Conservation (phyloP, 179 eudicot genomes). For the Silene coronaria region DNA sequence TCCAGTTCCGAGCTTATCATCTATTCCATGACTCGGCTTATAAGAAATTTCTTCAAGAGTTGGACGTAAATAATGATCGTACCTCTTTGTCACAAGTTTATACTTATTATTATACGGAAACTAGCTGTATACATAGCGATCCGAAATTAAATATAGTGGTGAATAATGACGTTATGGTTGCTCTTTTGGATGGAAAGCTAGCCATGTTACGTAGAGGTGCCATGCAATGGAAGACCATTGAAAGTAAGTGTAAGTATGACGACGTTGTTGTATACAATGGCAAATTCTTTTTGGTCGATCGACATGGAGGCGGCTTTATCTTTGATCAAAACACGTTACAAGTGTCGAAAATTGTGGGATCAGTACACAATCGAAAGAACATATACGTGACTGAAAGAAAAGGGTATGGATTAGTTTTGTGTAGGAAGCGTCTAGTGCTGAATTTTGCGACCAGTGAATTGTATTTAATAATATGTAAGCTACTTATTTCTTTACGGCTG, state of each 20-base stretch:
- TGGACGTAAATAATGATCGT: background rate
- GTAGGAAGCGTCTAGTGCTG: background rate
- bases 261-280: background rate
- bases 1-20: background rate
- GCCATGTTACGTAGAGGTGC: background rate
- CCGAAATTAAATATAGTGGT: background rate
- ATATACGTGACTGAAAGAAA: background rate
- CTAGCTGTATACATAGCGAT: too few species aligned
- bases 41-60: background rate
- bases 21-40: background rate
- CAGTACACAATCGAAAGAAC: background rate
- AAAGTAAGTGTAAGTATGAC: background rate
- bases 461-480: too few species aligned
- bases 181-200: background rate
- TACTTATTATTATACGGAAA: background rate
- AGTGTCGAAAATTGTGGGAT: background rate
- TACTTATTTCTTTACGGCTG: too few species aligned
- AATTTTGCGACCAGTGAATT: background rate
- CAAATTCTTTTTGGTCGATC: background rate
- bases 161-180: background rate
- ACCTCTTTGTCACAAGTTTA: background rate
- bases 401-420: background rate
- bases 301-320: background rate
- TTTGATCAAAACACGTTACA: background rate
- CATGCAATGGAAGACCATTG: constrained; percentile 3